Base-by-base conservation (phyloP, 495 filamentous ascomycete genomes). In the Podospora pseudoanserina region DNA sequence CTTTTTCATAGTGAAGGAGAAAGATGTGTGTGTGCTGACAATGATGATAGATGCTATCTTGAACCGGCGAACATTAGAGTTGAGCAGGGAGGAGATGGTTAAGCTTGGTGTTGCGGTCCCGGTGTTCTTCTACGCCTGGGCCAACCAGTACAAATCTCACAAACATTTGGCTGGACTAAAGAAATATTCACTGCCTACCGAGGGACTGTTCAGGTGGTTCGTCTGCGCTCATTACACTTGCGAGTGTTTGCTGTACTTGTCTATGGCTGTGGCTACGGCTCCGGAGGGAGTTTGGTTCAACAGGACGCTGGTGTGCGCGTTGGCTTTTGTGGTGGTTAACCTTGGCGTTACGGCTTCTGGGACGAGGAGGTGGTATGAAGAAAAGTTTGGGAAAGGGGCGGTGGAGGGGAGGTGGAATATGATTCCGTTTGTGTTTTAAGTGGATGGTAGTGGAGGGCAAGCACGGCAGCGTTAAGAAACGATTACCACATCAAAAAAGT, bases 141-240 rank as follows among this genome's bases (percentile, higher is more conserved):
- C 87, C 27, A 78, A 91, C 69, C 95, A 99, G 78, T 86, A 96
- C 76, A 86, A 88, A 75, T 91, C 88, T 73, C 95, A 99, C 76
- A 81, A 79, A 56, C 89, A 97, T 76, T 89, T 99, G 27, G 88
- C 87, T 55, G 87, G 88, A 2, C 81, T 98, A 54, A 87, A 90
- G 73, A 95, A 92, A 70, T 98, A 98, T 75, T 90, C 89, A 19
- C 79, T 98, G 3, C 95, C 95, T 2, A 69, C 77, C 0, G 70
- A 76, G 13, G 89, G 89, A 4, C 73, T 90, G 54, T 99, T 98
- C 74, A 80, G 80, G 53, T 79, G 74, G 34, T 70, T 94, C 19
- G 79, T 97, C 11, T 96, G 89, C 68, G 93, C 96, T n/a, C 95
- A 98, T 79, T 99, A 97, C 77, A 89, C 89, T 0, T 90, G 90